Evolutionary conservation across 2,329 filamentous ascomycete species (phyloP), one percentile per base, ranked within the genome.

Genomic region (Fusarium begoniae): DNA sequence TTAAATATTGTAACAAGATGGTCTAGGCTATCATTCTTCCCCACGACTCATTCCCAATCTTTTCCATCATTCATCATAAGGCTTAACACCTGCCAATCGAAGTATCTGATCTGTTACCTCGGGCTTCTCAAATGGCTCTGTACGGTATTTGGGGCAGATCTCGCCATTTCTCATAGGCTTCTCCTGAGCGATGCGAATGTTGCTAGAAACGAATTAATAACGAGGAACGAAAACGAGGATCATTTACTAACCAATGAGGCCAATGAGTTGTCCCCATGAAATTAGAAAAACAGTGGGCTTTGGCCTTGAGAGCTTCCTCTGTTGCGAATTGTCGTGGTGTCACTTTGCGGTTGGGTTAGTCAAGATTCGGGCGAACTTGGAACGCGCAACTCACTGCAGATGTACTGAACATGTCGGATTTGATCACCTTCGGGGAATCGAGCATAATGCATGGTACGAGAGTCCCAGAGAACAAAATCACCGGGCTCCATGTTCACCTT

Each of bases 401-500:
- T 9, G 7, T 69, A 69, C 6, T 69, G 66, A 30, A 69, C 64
- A 22, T 81, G 9, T 78, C 76, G 22, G 82, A 84, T 13, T 83
- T 84, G 82, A 79, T 85, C 66, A 3, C 78, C 78, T 22, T 76
- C 79, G 0, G 83, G 80, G 2, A 81, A 79, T 5, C 84, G 75
- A 30, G 84, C 85, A 54, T 84, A 85, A 69, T 85, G 84, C 48
- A 83, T 83, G 13, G 81, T 82, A 26, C 81, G 81, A n/a, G 79
- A 81, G 63, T 84, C 82, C 79, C 79, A 85, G 14, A 85, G 78
- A 7, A 86, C 76, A 40, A 86, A 73, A 28, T 86, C 84, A 22
- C 84, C 84, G 1, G 84, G 84, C 17, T 84, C 83, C 40, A 83
- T 84, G 60, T 80, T 78, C 13, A 85, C 79, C 74, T 85, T 83